Evolutionary conservation across 768 basidiomycete species (phyloP).

Genomic region (Coprinellus micaceus): DNA sequence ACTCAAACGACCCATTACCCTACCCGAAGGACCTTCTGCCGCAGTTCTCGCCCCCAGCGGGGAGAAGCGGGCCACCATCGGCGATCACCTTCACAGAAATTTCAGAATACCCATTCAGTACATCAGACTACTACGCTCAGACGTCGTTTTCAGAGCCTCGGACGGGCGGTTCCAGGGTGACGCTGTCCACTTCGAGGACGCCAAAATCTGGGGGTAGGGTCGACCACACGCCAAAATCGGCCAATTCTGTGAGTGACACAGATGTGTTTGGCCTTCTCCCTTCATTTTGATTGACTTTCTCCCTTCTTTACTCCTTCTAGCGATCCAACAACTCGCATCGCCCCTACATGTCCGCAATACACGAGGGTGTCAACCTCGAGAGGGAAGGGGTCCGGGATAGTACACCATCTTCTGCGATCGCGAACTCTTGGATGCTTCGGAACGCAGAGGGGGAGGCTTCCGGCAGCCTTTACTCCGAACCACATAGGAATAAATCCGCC

Average conservation of each 20-base stretch:
- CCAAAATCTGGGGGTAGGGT: no score
- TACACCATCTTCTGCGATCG: not conserved
- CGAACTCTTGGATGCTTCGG: not conserved
- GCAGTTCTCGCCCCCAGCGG: not conserved
- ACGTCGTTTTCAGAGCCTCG: not conserved
- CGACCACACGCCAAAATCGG: no score
- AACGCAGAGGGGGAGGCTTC: not conserved
- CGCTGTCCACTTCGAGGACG: not conserved
- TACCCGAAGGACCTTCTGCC: no score
- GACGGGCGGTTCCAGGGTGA: not conserved
- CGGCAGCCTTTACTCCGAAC: not conserved
- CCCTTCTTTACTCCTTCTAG: no score
- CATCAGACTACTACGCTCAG: slow-evolving; percentile 2
- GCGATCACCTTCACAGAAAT: slow-evolving; percentile 3
- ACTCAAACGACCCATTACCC: no score
- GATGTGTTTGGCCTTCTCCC: no score
- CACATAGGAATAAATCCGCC: not conserved
- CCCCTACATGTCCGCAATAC: no score
- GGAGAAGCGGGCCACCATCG: not conserved
- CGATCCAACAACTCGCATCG: no score
- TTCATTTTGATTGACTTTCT: no score
- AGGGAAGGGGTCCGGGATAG: not conserved
- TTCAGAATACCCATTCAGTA: slow-evolving; percentile 5
- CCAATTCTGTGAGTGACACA: no score
- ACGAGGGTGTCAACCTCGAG: no score